Evolutionary conservation across 495 filamentous ascomycete genomes (phyloP), one percentile per base, ranked within the genome.

Genomic region (Hamigera avellanea): DNA sequence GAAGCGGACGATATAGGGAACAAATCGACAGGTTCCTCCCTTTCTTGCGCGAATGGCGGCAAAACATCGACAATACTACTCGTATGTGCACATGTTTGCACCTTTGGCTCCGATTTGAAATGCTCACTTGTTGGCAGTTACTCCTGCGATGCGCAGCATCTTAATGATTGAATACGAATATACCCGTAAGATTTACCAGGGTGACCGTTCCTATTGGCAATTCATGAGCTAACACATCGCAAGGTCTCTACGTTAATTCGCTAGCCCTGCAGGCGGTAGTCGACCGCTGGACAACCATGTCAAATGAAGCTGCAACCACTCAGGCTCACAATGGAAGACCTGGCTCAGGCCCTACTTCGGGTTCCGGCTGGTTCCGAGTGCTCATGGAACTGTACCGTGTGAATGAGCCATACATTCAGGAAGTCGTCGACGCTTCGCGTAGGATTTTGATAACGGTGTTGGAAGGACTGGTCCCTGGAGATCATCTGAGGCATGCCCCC

Each of bases 241-340:
- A n/a, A n/a, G n/a, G n/a, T 8, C 44, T 95, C 33, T 96, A 95
- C 52, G 70, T 94, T 61, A 95, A 95, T 49, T 93, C 86, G 4
- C 69, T 98, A 10, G 85, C 86, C 2, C 62, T 98, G 9, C 91
- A 98, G 63, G 93, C 91, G 4, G 86, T 96, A 14, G 81, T 95
- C 13, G 89, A 95, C 56, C 75, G 89, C 25, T 95, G 86, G 66
- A 88, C 86, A 4, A 81, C 69, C 26, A 85, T 73, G 52, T 59
- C 60, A 7, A 64, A 61, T 35, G 64, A 79, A 45, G 72, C 78
- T 19, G 62, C 63, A 15, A 68, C 53, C 14, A 66, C 70, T 36
- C 69, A 64, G 26, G 45, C 43, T 14, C 59, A 64, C 38, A 42
- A 36, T 40, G 56, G 61, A 18, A 38, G 70, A 50, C 42, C 69